Evolutionary conservation across 495 filamentous ascomycete species (phyloP).

Genomic region (Aspergillus affinis): DNA sequence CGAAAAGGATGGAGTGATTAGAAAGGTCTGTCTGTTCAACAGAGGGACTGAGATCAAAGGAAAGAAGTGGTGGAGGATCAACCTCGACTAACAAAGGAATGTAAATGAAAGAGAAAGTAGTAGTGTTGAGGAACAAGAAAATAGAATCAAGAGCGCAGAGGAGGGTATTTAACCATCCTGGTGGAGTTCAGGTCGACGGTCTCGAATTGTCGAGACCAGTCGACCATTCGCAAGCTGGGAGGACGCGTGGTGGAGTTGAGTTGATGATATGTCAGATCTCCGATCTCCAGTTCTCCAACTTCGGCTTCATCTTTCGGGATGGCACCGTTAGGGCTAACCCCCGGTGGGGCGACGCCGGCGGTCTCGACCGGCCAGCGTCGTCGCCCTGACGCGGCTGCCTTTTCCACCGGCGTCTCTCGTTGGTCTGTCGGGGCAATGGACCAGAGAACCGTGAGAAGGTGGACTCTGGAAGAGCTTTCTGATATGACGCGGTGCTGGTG

Average conservation of each 20-base stretch:
- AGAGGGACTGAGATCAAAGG: neutral
- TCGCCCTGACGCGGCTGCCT: neutral
- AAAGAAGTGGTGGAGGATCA: neutral
- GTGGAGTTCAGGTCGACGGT: neutral
- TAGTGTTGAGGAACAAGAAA: neutral
- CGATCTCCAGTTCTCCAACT: neutral
- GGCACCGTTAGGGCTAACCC: neutral
- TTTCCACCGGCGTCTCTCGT: neutral
- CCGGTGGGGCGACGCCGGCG: neutral
- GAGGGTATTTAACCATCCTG: neutral
- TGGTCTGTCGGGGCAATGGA: neutral
- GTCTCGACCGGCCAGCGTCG: neutral
- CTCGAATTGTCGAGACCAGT: neutral
- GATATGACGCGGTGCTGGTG: neutral
- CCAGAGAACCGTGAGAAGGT: neutral
- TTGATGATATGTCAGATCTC: neutral
- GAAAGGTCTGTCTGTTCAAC: slow-evolving; percentile 1
- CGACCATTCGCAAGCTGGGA: neutral
- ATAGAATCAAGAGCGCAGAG: neutral
- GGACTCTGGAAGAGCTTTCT: neutral
- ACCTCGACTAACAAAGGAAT: neutral
- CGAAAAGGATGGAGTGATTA: neutral
- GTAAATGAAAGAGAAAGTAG: neutral
- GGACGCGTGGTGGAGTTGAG: neutral
- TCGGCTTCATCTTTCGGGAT: neutral